phyloP scores from a whole-genome alignment of 2,329 filamentous ascomycete species.

The Hypoxylon sp. region DNA sequence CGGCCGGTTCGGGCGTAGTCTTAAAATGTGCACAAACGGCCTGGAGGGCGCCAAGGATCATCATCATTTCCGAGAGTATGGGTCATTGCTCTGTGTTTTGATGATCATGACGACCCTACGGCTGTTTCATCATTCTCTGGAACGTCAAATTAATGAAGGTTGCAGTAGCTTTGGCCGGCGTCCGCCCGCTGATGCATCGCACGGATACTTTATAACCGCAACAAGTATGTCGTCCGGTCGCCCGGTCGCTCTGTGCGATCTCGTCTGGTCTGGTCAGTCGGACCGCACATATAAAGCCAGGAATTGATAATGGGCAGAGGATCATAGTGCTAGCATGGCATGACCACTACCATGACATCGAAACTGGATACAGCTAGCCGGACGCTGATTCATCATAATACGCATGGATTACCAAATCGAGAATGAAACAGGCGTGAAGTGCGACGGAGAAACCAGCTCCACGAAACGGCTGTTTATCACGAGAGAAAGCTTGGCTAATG shows the following conservation, averaged over 20 bases:
- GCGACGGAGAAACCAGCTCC: slow-evolving; percentile 14
- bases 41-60: slow-evolving; percentile 39
- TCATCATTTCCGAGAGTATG: slow-evolving; percentile 44
- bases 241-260: slow-evolving; percentile 8
- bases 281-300: slow-evolving; percentile 18
- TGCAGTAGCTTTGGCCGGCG: slow-evolving; percentile 28
- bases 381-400: slow-evolving; percentile 9
- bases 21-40: slow-evolving; percentile 15
- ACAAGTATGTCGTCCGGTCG: slow-evolving; percentile 28
- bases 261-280: slow-evolving; percentile 6
- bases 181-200: slow-evolving; percentile 5
- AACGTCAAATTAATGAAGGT: slow-evolving; percentile 36
- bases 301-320: slow-evolving; percentile 14
- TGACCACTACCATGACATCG: slow-evolving; percentile 27
- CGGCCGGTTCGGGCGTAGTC: slow-evolving; percentile 42
- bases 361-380: slow-evolving; percentile 24
- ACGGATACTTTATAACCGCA: slow-evolving; percentile 25
- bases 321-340: slow-evolving; percentile 15
- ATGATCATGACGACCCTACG: slow-evolving; percentile 21
- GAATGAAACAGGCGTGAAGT: slow-evolving; percentile 22
- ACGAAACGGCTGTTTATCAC: slow-evolving; percentile 16
- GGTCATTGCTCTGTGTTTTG: slow-evolving; percentile 32
- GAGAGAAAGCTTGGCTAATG: slow-evolving; percentile 25
- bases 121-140: slow-evolving; percentile 35
- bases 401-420: slow-evolving; percentile 16